phyloP scores from a whole-genome alignment of 306 rosid genomes.

The Clitoria ternatea region DNA sequence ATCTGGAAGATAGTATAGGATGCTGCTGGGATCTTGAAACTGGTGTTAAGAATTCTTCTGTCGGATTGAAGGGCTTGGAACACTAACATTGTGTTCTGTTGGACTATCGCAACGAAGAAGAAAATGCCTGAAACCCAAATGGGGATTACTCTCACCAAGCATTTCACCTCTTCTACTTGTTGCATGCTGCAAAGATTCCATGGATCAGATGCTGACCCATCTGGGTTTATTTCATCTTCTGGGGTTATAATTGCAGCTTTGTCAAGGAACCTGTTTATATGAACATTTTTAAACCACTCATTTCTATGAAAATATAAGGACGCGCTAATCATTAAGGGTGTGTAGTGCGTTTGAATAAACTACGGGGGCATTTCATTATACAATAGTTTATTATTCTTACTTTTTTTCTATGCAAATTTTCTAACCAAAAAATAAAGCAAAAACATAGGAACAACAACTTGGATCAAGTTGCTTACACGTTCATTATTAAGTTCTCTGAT shows the following conservation, averaged over 20 bases:
- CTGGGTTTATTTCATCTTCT: conserved; percentile 44
- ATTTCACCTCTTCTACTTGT: conserved; percentile 86
- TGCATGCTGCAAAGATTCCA: conserved; percentile 80
- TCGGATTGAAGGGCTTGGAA: conserved; percentile 87
- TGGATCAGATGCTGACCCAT: conserved; percentile 66
- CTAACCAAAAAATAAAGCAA: too few species aligned
- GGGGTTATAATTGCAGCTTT: conserved; percentile 68
- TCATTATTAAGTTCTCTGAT: too few species aligned
- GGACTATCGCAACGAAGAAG: conserved; percentile 42
- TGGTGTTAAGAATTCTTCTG: conserved; percentile 37
- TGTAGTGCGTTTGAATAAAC: too few species aligned
- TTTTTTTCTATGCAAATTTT: too few species aligned
- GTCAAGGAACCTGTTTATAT: conserved; percentile 51
- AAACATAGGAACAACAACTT: too few species aligned
- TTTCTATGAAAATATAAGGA: background rate
- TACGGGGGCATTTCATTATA: too few species aligned
- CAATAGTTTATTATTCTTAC: too few species aligned
- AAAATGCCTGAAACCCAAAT: conserved; percentile 58
- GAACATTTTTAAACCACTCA: background rate
- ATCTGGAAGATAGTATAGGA: conserved; percentile 56
- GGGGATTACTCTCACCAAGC: conserved; percentile 67
- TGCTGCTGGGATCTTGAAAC: conserved; percentile 72
- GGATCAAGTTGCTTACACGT: too few species aligned
- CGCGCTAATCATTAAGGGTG: too few species aligned
- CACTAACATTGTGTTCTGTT: conserved; percentile 53